These are phyloP conservation scores for Boletus rex-veris DNA, from an alignment of 768 basidiomycete genomes.

Conservation along the genomic window DNA sequence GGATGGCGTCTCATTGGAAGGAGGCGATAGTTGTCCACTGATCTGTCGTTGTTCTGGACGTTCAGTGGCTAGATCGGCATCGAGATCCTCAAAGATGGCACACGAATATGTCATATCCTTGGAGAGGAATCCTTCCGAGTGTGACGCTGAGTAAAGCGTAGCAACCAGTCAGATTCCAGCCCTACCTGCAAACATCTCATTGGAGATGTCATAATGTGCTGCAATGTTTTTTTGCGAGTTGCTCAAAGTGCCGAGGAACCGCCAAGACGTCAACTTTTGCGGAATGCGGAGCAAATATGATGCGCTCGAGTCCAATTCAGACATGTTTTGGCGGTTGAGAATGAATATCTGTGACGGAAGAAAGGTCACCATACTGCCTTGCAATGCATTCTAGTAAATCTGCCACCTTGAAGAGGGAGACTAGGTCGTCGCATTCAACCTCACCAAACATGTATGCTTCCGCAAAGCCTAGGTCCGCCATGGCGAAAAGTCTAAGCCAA, in stretches of 20 bases:
- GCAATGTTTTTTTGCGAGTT: neutral
- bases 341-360: neutral
- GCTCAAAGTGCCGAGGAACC: neutral
- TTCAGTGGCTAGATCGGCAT: neutral
- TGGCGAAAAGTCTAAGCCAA: neutral
- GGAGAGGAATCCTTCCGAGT: neutral
- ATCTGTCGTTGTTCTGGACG: neutral
- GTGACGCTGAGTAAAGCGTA: neutral
- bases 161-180: neutral
- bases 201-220: neutral
- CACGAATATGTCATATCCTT: neutral
- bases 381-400: neutral
- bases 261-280: neutral
- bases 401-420: conserved; percentile 1
- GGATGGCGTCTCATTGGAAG: too few species aligned
- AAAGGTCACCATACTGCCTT: neutral
- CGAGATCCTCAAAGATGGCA: neutral
- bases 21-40: neutral
- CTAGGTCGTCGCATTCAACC: neutral
- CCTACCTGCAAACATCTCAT: neutral
- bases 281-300: neutral
- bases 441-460: neutral
- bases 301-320: neutral
- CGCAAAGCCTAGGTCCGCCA: neutral
- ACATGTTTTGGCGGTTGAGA: neutral